phyloP scores from a whole-genome alignment of 768 basidiomycete species.

The Candolleomyces eurysporus region DNA sequence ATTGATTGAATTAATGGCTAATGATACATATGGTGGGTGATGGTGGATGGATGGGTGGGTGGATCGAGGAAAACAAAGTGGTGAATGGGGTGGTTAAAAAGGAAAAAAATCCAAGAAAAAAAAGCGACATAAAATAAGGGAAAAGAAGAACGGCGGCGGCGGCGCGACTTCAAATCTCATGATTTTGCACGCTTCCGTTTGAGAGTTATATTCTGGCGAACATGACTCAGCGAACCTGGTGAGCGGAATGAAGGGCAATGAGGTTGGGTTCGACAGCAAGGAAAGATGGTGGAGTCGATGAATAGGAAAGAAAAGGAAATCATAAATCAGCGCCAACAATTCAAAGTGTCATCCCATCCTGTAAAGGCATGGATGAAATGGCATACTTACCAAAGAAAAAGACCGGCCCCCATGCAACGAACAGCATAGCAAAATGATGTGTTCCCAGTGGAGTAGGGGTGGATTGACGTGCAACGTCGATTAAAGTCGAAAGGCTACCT shows the following conservation, averaged over 20 bases:
- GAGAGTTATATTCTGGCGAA: not conserved
- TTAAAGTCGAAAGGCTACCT: conserved; percentile 46
- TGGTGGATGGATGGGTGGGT: not conserved
- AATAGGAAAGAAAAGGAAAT: no score
- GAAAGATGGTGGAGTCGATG: no score
- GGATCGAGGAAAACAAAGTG: not conserved
- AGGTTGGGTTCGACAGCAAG: not conserved
- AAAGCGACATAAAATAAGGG: not conserved
- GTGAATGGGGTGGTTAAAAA: not conserved
- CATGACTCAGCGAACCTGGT: not conserved
- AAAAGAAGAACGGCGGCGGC: not conserved
- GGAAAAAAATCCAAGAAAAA: no score
- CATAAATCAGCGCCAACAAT: not conserved
- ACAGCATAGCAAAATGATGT: conserved; percentile 60
- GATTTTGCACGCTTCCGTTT: not conserved
- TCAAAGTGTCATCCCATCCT: not conserved
- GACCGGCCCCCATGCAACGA: conserved; percentile 59
- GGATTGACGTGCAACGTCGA: conserved; percentile 42
- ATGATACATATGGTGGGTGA: not conserved
- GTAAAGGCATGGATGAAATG: not conserved
- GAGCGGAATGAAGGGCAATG: not conserved
- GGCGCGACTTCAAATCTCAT: not conserved
- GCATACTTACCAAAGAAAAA: conserved; percentile 48
- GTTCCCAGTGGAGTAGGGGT: conserved; percentile 57
- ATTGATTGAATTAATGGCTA: not conserved